Evolutionary conservation across 176 grass and related monocot species (phyloP).

Genomic region (Musa schizocarpa): DNA sequence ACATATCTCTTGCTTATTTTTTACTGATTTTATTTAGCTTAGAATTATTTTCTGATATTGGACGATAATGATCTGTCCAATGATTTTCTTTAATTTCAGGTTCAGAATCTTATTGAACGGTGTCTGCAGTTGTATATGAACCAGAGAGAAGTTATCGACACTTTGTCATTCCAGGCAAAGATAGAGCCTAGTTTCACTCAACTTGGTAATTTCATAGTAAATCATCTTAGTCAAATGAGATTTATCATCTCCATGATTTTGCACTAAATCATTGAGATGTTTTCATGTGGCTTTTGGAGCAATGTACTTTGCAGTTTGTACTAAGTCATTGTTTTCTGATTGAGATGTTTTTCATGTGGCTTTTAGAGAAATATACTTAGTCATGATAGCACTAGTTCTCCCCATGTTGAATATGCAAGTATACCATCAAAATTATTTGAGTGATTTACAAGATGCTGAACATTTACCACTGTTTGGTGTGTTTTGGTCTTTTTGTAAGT

Average conservation of each 20-base stretch:
- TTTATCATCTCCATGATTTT: too few relatives aligned
- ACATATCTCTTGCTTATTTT: too few relatives aligned
- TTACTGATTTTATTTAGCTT: too few relatives aligned
- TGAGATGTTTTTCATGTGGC: not conserved
- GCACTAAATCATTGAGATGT: too few relatives aligned
- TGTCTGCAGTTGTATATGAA: constrained; percentile 99
- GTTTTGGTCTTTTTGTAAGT: not conserved
- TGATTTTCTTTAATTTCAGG: constrained; percentile 38
- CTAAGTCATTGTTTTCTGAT: not conserved
- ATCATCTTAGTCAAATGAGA: not conserved
- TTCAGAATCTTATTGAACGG: constrained; percentile 94
- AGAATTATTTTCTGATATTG: too few relatives aligned
- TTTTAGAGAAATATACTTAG: not conserved
- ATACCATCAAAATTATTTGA: not conserved
- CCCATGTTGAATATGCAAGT: not conserved
- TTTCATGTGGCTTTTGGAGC: too few relatives aligned
- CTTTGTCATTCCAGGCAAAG: constrained; percentile 70
- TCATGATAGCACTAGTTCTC: not conserved
- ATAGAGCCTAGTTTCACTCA: constrained; percentile 98
- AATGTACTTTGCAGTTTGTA: too few relatives aligned
- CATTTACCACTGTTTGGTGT: not conserved
- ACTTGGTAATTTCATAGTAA: constrained; percentile 59
- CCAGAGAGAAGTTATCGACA: constrained; percentile 89
- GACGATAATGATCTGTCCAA: too few relatives aligned
- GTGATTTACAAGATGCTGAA: not conserved